phyloP scores from a whole-genome alignment of 1,139 yeast genomes.

The Saccharomyces hybrid region DNA sequence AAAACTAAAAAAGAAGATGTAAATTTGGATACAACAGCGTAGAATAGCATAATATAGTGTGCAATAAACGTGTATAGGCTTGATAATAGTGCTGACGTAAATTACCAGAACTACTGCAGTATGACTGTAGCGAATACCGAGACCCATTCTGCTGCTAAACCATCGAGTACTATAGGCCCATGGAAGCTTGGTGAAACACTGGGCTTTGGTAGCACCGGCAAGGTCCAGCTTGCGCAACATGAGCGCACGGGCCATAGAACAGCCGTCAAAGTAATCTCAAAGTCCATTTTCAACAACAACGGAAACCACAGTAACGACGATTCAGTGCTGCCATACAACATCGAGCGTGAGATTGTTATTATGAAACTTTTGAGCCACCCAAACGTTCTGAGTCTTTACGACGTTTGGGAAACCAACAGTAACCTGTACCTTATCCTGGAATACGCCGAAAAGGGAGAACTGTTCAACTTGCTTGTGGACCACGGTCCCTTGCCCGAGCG shows the following conservation, averaged over 20 bases:
- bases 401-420: conserved; percentile 96
- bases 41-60: not conserved
- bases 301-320: conserved; percentile 20
- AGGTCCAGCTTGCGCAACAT: conserved; percentile 88
- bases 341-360: conserved; percentile 89
- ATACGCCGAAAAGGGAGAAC: conserved; percentile 95
- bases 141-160: not conserved
- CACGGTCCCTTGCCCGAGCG: conserved; percentile 80
- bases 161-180: conserved; percentile 56
- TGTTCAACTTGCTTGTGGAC: conserved; percentile 83
- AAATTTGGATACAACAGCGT: not conserved
- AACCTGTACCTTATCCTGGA: conserved; percentile 85
- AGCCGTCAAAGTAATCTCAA: conserved; percentile 94
- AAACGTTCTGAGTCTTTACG: conserved; percentile 89
- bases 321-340: conserved; percentile 68
- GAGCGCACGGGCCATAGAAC: conserved; percentile 79
- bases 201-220: conserved; percentile 92
- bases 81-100: not conserved
- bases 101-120: not conserved
- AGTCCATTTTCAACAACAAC: conserved; percentile 44
- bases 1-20: not conserved
- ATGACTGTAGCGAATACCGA: not conserved
- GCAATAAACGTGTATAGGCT: not conserved
- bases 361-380: conserved; percentile 89
- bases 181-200: conserved; percentile 93